A percentile compares a stretch with the other conserved stretches of the same genome.
Evolutionary conservation across 768 basidiomycete genomes (phyloP).

Genomic region (Aureoboletus auriporus): DNA sequence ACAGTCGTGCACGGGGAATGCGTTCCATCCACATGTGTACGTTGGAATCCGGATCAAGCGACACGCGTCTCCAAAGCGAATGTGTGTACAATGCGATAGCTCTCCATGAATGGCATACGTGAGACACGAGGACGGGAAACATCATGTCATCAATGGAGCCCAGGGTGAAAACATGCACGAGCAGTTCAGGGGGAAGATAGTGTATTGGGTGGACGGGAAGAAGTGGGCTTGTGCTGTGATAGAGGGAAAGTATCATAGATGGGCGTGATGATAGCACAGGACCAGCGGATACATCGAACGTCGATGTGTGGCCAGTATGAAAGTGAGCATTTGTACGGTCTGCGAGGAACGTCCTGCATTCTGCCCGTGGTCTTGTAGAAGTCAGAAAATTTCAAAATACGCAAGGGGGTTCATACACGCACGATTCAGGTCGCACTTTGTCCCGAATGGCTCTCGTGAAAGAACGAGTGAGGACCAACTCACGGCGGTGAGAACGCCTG

Average conservation of each 20-base stretch:
- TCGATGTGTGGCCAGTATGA: constrained; percentile 15
- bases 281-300: constrained; percentile 11
- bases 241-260: constrained; percentile 26
- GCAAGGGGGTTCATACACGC: constrained; percentile 12
- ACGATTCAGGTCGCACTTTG: constrained; percentile 32
- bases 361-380: constrained; percentile 11
- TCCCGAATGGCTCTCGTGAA: constrained; percentile 46
- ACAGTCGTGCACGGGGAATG: constrained; percentile 55
- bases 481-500: constrained; percentile 45
- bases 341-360: constrained; percentile 14
- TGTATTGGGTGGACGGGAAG: constrained; percentile 48
- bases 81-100: constrained; percentile 57
- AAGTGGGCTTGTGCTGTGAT: constrained; percentile 18
- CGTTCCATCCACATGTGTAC: constrained; percentile 61
- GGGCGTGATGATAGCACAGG: constrained; percentile 21
- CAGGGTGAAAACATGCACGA: constrained; percentile 59
- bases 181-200: constrained; percentile 58
- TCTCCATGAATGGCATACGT: constrained; percentile 67
- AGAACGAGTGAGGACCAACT: constrained; percentile 46
- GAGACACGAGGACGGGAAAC: constrained; percentile 61
- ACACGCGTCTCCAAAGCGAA: constrained; percentile 60
- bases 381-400: constrained; percentile 2
- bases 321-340: constrained; percentile 19
- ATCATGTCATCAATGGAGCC: constrained; percentile 53
- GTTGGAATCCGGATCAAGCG: constrained; percentile 38